Evolutionary conservation across 129 eudicot genomes (phyloP), one percentile per base, ranked within the genome.

Genomic region (Flaveria trinervia): DNA sequence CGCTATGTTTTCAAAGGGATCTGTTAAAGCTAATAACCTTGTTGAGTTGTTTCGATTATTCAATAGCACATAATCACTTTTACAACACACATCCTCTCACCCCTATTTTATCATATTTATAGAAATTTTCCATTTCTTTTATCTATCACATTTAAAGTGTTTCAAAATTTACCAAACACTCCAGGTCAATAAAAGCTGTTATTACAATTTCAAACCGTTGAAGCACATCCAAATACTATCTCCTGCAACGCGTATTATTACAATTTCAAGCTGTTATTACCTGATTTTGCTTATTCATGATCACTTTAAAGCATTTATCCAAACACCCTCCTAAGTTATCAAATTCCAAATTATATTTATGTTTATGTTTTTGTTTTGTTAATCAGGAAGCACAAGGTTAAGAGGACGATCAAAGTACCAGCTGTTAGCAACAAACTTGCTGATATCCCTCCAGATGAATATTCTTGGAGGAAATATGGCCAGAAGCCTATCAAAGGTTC

Each of bases 401-500:
- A 86, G 83, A 91, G 95, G 65, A 73, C 90, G 18, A 85, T 91
- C 77, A 91, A 88, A 77, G 97, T 91, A 39, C 94, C 94, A 70
- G 97, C 97, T 26, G 80, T 88, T 62, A 91, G 97, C 71, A 83
- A 85, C 80, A 91, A 91, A 78, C 84, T 88, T 49, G 97, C 95
- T 12, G 97, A 91, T 85, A 91, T 91, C 39, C 97, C 94, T 0
- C 83, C 92, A 0, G 97, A 91, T 73, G 97, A 89, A 71, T 89
- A 91, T 73, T 91, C 95, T 1, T 91, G 97, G 97, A 91, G 97
- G 76, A 91, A 91, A 71, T 88, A 91, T 51, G 97, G 97, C 54
- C 97, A 89, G 83, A 91, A 91, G 76, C 95, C 97, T 54, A 89
- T 91, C 73, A 91, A 91, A 80, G 95, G 97, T 12, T 91, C 97